phyloP scores from a whole-genome alignment of 129 eudicot species.

The Ambrosia artemisiifolia region DNA sequence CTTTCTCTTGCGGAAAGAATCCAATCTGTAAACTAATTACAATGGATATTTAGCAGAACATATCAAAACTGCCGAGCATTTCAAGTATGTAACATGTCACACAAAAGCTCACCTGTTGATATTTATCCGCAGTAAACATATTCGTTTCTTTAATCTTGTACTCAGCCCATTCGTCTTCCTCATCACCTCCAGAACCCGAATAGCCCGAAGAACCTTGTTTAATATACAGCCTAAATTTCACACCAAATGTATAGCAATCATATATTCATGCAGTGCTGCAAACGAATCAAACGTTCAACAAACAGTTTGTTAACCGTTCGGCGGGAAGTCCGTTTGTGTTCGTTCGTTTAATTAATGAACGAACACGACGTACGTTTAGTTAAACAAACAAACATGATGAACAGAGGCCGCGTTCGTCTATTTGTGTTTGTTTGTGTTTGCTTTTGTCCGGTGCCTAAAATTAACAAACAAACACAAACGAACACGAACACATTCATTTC shows the following conservation, averaged over 20 bases:
- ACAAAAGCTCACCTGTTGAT: slow-evolving; percentile 79
- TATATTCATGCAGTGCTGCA: background rate
- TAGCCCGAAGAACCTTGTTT: slow-evolving; percentile 67
- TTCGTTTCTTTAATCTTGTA: slow-evolving; percentile 93
- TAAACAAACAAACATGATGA: too few relatives aligned
- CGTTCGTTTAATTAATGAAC: too few relatives aligned
- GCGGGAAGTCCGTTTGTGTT: too few relatives aligned
- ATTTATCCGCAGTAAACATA: slow-evolving; percentile 95
- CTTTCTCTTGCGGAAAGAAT: slow-evolving; percentile 82
- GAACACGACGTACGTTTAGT: too few relatives aligned
- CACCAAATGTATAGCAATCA: slow-evolving; percentile 7
- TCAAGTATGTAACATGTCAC: background rate
- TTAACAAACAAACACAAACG: too few relatives aligned
- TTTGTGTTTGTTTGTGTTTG: too few relatives aligned
- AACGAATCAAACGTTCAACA: too few relatives aligned
- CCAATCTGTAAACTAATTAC: slow-evolving; percentile 87
- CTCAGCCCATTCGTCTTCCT: slow-evolving; percentile 85
- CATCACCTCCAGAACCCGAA: slow-evolving; percentile 40
- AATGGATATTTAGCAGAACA: slow-evolving; percentile 46
- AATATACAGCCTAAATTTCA: slow-evolving; percentile 62
- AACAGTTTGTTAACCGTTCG: too few relatives aligned
- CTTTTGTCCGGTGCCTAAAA: too few relatives aligned
- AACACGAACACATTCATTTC: too few relatives aligned
- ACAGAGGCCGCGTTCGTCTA: too few relatives aligned
- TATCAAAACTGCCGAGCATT: background rate